Evolutionary conservation across 2,329 filamentous ascomycete genomes (phyloP).

Genomic region (Xylariaceae sp.): DNA sequence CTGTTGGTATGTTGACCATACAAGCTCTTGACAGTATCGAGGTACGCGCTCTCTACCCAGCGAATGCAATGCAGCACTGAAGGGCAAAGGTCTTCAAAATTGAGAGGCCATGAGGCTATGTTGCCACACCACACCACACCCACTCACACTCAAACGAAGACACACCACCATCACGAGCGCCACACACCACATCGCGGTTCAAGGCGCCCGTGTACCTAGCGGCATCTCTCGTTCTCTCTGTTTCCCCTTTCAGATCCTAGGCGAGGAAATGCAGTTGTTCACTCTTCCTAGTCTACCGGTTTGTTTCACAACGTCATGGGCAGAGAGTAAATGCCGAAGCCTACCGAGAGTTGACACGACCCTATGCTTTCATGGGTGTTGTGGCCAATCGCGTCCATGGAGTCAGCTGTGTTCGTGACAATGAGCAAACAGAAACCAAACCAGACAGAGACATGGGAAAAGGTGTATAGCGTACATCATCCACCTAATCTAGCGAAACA

Average conservation of each 20-base stretch:
- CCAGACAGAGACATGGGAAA: neutral
- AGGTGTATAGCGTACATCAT: too few relatives aligned
- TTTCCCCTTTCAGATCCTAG: too few relatives aligned
- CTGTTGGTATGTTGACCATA: too few relatives aligned
- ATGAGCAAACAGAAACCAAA: conserved; percentile 6
- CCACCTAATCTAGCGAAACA: too few relatives aligned
- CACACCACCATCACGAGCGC: neutral
- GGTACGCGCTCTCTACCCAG: too few relatives aligned
- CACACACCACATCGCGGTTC: too few relatives aligned
- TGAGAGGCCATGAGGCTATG: neutral
- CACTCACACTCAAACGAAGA: neutral
- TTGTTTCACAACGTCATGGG: conserved; percentile 9
- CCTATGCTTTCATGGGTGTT: neutral
- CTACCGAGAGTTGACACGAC: conserved; percentile 11
- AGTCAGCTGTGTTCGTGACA: neutral
- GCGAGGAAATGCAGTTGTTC: too few relatives aligned
- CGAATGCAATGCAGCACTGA: too few relatives aligned
- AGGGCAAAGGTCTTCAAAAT: too few relatives aligned
- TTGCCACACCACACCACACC: neutral
- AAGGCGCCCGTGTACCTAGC: too few relatives aligned
- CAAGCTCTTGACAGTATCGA: too few relatives aligned
- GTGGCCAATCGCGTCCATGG: neutral
- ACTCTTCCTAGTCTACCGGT: neutral
- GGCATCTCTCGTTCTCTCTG: too few relatives aligned
- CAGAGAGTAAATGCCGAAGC: conserved; percentile 15